Conservation (phyloP, 139 green algal species). For the Axilococcus clingmanii region DNA sequence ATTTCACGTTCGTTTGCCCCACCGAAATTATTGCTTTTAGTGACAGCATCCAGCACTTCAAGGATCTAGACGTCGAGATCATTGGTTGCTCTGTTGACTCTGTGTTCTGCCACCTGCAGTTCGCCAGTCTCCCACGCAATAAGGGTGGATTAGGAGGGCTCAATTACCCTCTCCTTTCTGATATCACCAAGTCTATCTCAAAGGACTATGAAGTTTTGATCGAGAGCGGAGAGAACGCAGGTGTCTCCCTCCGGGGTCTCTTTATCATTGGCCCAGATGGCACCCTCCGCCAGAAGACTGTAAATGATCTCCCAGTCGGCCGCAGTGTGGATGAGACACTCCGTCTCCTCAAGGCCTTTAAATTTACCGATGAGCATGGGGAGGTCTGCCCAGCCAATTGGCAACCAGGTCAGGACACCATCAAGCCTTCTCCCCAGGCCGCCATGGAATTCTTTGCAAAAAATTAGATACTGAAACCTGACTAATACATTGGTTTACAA, state of each 20-base stretch:
- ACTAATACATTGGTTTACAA: slow-evolving; percentile 1
- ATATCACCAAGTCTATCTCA: slow-evolving; percentile 41
- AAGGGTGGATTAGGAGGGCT: slow-evolving; percentile 37
- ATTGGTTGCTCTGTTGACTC: slow-evolving; percentile 28
- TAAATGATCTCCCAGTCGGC: slow-evolving; percentile 43
- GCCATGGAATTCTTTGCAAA: slow-evolving; percentile 52
- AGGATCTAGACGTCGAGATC: slow-evolving; percentile 20
- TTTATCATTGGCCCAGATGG: slow-evolving; percentile 43
- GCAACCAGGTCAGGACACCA: slow-evolving; percentile 62
- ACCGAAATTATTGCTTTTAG: slow-evolving; percentile 42
- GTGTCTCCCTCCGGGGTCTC: slow-evolving; percentile 28
- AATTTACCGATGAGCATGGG: slow-evolving; percentile 71
- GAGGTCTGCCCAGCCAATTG: slow-evolving; percentile 81
- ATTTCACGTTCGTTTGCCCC: slow-evolving; percentile 40
- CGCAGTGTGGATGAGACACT: slow-evolving; percentile 42
- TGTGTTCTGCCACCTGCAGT: slow-evolving; percentile 34
- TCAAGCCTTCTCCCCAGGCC: slow-evolving; percentile 55
- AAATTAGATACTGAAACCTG: background rate
- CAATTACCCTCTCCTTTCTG: slow-evolving; percentile 33
- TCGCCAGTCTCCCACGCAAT: slow-evolving; percentile 28
- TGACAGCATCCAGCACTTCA: slow-evolving; percentile 33
- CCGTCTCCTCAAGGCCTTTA: slow-evolving; percentile 37
- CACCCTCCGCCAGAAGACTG: slow-evolving; percentile 24
- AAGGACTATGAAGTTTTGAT: slow-evolving; percentile 40
- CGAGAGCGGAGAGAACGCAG: slow-evolving; percentile 22